Evolutionary conservation across 2,329 filamentous ascomycete genomes (phyloP), one percentile per base, ranked within the genome.

Genomic region (Hypoxylon sp.): DNA sequence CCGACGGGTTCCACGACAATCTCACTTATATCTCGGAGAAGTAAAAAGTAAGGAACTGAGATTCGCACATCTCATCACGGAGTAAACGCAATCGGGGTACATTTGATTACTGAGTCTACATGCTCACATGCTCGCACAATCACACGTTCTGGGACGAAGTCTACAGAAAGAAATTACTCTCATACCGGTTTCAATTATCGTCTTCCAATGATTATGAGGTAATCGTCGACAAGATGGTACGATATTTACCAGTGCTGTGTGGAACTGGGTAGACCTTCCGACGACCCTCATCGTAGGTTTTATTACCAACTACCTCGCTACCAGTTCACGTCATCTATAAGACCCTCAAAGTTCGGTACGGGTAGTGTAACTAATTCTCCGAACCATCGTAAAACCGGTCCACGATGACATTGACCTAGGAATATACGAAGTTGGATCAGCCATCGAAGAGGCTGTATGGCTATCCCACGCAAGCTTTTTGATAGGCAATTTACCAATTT

Each of bases 281-380:
- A 34, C 8, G 39, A 39, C 30, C 47, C 49, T 37, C n/a, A 28
- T 32, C 10, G 34, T 41, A 5, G 17, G 20, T 41, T 10, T 46
- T 30, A 37, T 59, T 50, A 60, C 26, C 34, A 30, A 44, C 32
- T 44, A 22, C 46, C 19, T 67, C 57, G 57, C 51, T 62, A 61
- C 61, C 64, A 39, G 19, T 53, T 49, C 47, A 59, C 28, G 34
- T 43, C 46, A 37, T 37, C 30, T 44, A 28, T 54, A 4, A 39
- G n/a, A 54, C 30, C 32, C 43, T 57, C 34, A 15, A 57, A 43
- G 30, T n/a, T 34, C 48, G 51, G 37, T 20, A 53, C 53, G 49
- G 56, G 41, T 39, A 56, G 37, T 61, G 11, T 22, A 26, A 60
- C 48, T 48, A 66, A 68, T 53, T 64, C 57, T 66, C 65, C 63